These are phyloP conservation scores for Stephania japonica DNA, from an alignment of 164 flowering plant genomes.

Conservation along the genomic window DNA sequence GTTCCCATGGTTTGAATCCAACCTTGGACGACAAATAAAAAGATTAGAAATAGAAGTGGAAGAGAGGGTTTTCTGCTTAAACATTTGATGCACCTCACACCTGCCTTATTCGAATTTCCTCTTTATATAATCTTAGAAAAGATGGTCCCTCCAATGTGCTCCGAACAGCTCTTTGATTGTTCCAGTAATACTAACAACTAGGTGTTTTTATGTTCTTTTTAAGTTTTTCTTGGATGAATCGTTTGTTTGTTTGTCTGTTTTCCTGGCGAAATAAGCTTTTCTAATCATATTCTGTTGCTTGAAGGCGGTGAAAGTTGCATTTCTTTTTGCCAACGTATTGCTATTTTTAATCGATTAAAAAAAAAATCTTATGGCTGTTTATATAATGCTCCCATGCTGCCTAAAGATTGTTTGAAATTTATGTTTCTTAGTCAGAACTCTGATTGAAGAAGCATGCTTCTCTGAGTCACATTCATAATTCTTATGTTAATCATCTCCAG, in stretches of 20 bases:
- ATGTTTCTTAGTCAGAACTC: background rate
- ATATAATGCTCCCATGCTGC: background rate
- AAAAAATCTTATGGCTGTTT: background rate
- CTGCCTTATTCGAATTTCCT: background rate
- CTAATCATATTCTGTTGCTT: background rate
- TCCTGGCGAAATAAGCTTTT: background rate
- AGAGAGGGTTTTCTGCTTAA: background rate
- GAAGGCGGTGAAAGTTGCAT: background rate
- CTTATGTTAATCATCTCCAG: conserved; percentile 29
- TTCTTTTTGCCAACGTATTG: too few species aligned
- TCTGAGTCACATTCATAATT: conserved; percentile 13
- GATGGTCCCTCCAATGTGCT: background rate
- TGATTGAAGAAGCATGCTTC: background rate
- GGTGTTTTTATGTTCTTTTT: background rate
- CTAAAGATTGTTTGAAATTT: background rate
- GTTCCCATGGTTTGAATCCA: background rate
- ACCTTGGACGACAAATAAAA: background rate
- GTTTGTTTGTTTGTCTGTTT: too few species aligned
- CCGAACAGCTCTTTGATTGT: background rate
- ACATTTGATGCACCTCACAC: background rate
- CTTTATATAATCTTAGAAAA: background rate
- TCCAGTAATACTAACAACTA: background rate
- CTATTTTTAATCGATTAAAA: too few species aligned
- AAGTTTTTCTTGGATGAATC: too few species aligned
- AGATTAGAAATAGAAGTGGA: background rate